Percentiles rank a stretch among this genome's conserved stretches.
These are phyloP conservation scores for Nasturtium officinale DNA, from an alignment of 345 rosid genomes.

Conservation along the genomic window DNA sequence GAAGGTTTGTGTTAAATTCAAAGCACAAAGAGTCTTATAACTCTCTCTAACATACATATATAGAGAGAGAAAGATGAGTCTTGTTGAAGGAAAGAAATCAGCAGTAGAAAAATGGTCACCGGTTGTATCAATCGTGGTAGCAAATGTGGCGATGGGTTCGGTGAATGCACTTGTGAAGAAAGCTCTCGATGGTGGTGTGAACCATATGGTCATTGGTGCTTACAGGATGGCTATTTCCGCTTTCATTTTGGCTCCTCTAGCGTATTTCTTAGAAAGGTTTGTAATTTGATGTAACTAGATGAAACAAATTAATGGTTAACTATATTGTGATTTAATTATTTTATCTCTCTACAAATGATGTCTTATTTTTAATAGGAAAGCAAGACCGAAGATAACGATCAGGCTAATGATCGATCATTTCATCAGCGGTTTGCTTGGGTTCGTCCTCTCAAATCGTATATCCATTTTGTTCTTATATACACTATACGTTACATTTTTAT, in stretches of 20 bases:
- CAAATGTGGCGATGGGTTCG: constrained; percentile 59
- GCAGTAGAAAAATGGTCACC: constrained; percentile 51
- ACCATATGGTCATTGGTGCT: constrained; percentile 63
- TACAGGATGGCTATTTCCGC: constrained; percentile 68
- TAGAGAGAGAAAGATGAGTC: constrained; percentile 14
- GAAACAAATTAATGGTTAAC: too few relatives aligned
- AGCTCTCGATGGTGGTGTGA: constrained; percentile 61
- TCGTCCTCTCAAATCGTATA: constrained; percentile 6
- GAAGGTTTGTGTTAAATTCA: constrained; percentile 28
- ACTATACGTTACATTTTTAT: neutral
- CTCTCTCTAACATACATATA: neutral
- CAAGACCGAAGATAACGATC: constrained; percentile 47
- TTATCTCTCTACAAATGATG: neutral
- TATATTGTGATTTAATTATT: neutral
- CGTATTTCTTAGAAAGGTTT: constrained; percentile 69
- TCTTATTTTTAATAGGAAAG: constrained; percentile 39
- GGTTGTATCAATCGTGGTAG: constrained; percentile 48
- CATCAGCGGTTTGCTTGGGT: constrained; percentile 56
- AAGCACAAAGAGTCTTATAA: constrained; percentile 23
- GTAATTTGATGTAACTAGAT: too few relatives aligned
- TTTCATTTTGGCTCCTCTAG: constrained; percentile 64
- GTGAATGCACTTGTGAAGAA: constrained; percentile 69
- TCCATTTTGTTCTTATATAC: too few relatives aligned
- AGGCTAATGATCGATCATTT: constrained; percentile 49
- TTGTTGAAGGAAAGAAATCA: constrained; percentile 28